Conservation (phyloP, 345 rosid genomes). For the Erysimum cheiranthoides region DNA sequence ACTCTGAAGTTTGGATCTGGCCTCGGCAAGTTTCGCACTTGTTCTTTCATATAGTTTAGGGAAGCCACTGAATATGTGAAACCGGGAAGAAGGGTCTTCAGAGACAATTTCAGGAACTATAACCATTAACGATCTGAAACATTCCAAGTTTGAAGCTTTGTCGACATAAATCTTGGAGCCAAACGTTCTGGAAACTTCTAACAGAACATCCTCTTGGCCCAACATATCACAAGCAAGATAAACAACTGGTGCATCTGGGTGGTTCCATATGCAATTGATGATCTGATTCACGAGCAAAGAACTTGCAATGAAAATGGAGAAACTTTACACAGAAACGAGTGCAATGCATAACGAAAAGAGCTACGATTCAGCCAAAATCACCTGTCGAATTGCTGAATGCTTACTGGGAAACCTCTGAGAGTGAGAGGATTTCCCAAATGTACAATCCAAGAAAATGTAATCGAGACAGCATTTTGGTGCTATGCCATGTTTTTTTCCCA, state of each 20-base stretch:
- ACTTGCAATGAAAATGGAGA: not conserved
- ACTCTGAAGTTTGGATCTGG: conserved; percentile 57
- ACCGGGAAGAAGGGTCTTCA: conserved; percentile 72
- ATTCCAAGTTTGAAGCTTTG: conserved; percentile 56
- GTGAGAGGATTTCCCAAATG: conserved; percentile 70
- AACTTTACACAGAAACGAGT: not conserved
- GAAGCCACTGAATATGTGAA: conserved; percentile 70
- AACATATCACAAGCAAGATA: conserved; percentile 78
- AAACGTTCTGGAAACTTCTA: conserved; percentile 62
- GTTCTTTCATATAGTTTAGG: conserved; percentile 79
- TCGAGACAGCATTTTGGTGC: conserved; percentile 62
- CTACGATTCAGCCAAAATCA: conserved; percentile 16
- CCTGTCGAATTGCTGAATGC: conserved; percentile 78
- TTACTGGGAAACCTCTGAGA: conserved; percentile 67
- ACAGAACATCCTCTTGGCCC: conserved; percentile 85
- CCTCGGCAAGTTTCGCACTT: conserved; percentile 65
- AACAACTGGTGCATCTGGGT: conserved; percentile 66
- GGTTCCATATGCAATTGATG: conserved; percentile 84
- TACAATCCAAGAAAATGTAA: conserved; percentile 84
- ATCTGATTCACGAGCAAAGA: conserved; percentile 56
- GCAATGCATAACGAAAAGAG: not conserved
- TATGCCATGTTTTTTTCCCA: conserved; percentile 55
- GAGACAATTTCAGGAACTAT: conserved; percentile 67
- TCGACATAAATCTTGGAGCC: conserved; percentile 84
- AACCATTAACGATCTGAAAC: conserved; percentile 54